Conservation (phyloP, 2,329 filamentous ascomycete genomes). For the Grosmannia penicillata region DNA sequence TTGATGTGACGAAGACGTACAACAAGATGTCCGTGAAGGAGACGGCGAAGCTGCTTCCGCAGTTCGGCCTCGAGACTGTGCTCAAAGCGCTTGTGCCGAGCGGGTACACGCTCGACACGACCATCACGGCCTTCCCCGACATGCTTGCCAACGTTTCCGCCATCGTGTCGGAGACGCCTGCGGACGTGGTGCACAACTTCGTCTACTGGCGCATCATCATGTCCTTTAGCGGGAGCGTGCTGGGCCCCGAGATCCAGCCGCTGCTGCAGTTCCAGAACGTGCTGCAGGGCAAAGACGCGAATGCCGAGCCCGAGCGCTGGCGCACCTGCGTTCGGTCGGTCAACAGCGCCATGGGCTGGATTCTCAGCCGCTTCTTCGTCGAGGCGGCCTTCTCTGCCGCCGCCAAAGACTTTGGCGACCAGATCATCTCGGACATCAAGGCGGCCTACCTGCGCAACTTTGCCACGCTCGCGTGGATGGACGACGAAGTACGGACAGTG, state of each 20-base stretch:
- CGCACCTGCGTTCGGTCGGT: slow-evolving; percentile 41
- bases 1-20: slow-evolving; percentile 36
- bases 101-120: slow-evolving; percentile 30
- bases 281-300: slow-evolving; percentile 42
- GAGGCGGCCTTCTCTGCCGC: slow-evolving; percentile 52
- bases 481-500: slow-evolving; percentile 39
- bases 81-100: slow-evolving; percentile 36
- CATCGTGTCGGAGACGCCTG: slow-evolving; percentile 36
- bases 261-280: slow-evolving; percentile 45
- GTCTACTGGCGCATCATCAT: slow-evolving; percentile 50
- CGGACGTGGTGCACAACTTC: slow-evolving; percentile 44
- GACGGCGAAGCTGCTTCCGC: slow-evolving; percentile 37
- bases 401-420: slow-evolving; percentile 51
- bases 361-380: slow-evolving; percentile 56
- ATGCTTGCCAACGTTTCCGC: slow-evolving; percentile 44
- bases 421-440: slow-evolving; percentile 58
- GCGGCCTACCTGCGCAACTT: slow-evolving; percentile 47
- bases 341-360: slow-evolving; percentile 42
- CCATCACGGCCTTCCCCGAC: slow-evolving; percentile 44
- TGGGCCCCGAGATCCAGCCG: slow-evolving; percentile 44
- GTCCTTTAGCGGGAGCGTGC: slow-evolving; percentile 34
- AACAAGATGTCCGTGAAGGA: slow-evolving; percentile 46
- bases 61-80: slow-evolving; percentile 37
- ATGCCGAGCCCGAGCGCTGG: slow-evolving; percentile 50
- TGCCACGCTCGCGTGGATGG: slow-evolving; percentile 48